Evolutionary conservation across 768 basidiomycete species (phyloP), one percentile per base, ranked within the genome.

Genomic region (Mycena alexandri): DNA sequence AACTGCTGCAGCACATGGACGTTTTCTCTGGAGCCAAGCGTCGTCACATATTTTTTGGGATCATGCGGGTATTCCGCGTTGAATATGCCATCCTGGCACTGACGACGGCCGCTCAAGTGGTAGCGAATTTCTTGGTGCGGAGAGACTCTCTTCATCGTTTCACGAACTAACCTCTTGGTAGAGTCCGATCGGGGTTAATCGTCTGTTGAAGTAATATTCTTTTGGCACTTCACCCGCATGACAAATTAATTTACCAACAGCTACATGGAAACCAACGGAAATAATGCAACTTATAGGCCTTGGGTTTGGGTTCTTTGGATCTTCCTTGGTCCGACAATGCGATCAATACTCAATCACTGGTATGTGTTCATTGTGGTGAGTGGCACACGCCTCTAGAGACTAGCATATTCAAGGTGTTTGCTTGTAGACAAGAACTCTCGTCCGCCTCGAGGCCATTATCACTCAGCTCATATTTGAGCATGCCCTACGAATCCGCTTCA

Each of bases 401-500:
- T 22, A 2, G 29, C 5, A 25, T 29, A 24, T 56, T 62, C 6
- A 58, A 46, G 14, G 29, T 17, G 14, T 53, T 42, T 2, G 17
- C 17, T 6, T 41, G 19, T 12, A 84, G 79, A 86, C 71, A 69
- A 86, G 52, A 82, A 86, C 72, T 75, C 58, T 25, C 73, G 79
- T 51, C n/a, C 61, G 56, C 24, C 42, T 51, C 29, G 61, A 55
- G 71, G 79, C 80, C 10, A 82, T 88, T 67, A 67, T 88, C 58
- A 87, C 86, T 1, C 83, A 87, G 69, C 80, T 88, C 8, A 74
- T 89, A 13, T 88, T 88, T 72, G 84, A 86, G 53, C 88, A 89
- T 63, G 77, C 87, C 3, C 79, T 89, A 3, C 81, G 86, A 22
- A 84, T 89, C 38, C 79, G 87, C 17, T 79, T 87, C 78, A 86